Percentiles rank a stretch among this genome's conserved stretches.
These are phyloP conservation scores for Chrysochromulina tobinii DNA, from an alignment of 78 protist genomes.

Conservation along the genomic window DNA sequence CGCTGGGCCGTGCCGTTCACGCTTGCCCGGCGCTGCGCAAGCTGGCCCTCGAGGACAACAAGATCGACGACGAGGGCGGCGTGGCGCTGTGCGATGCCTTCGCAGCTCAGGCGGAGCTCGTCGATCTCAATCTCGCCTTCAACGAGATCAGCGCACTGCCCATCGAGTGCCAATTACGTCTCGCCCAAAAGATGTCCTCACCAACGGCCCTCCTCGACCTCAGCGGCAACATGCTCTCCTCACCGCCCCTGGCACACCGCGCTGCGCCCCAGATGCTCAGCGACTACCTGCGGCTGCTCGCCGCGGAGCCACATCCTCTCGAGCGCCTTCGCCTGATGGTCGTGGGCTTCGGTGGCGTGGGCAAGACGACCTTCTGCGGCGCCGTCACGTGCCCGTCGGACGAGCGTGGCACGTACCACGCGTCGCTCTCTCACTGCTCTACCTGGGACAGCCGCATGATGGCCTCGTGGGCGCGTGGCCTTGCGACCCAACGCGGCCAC, in stretches of 20 bases:
- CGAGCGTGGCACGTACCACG: neutral
- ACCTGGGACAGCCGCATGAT: neutral
- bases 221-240: neutral
- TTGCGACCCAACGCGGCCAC: too few species aligned
- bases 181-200: neutral
- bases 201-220: neutral
- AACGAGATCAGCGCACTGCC: neutral
- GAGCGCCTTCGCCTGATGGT: neutral
- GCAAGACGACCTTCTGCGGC: neutral
- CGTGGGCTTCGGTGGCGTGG: neutral
- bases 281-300: neutral
- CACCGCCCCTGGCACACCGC: neutral
- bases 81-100: neutral
- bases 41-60: neutral
- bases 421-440: neutral
- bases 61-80: neutral
- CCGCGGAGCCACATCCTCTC: neutral
- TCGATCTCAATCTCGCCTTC: neutral
- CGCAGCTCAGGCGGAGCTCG: neutral
- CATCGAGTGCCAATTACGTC: neutral
- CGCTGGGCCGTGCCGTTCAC: too few species aligned
- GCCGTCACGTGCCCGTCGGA: neutral
- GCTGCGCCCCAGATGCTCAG: neutral
- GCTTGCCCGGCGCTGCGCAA: too few species aligned
- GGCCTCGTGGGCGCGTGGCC: neutral